Evolutionary conservation across 257 asterid species (phyloP).

Genomic region (Dorcoceras hygrometricum): DNA sequence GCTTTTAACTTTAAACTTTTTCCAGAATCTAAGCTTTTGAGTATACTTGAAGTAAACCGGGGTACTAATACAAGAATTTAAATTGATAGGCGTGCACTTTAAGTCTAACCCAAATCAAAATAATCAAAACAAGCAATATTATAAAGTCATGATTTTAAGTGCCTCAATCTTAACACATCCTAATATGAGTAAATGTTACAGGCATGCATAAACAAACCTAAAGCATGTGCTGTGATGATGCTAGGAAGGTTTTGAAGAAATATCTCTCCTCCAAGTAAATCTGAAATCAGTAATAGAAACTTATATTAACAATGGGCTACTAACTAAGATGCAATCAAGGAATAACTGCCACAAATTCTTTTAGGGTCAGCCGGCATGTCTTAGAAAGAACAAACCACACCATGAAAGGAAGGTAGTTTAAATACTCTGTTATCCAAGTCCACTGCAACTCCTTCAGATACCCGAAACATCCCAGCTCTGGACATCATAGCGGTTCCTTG

Average conservation of each 20-base stretch:
- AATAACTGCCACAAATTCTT: constrained; percentile 4
- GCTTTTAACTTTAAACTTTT: background rate
- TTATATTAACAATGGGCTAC: constrained; percentile 10
- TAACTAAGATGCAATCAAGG: constrained; percentile 8
- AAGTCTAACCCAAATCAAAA: background rate
- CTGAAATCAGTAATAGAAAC: constrained; percentile 42
- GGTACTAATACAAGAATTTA: too few relatives aligned
- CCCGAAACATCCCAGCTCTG: constrained; percentile 91
- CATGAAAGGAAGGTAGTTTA: constrained; percentile 72
- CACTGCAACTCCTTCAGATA: constrained; percentile 69
- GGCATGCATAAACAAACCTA: constrained; percentile 51
- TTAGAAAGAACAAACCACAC: constrained; percentile 37
- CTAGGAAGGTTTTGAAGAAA: constrained; percentile 98
- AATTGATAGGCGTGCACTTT: background rate
- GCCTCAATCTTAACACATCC: background rate
- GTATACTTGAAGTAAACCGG: background rate
- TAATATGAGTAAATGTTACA: background rate
- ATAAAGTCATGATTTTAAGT: background rate
- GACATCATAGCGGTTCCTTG: constrained; percentile 86
- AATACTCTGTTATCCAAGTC: constrained; percentile 76
- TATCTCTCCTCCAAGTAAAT: constrained; percentile 90
- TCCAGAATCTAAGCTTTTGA: too few relatives aligned
- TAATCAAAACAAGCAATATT: background rate
- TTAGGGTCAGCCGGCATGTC: constrained; percentile 2
- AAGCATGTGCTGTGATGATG: constrained; percentile 81